Conservation (phyloP, 768 basidiomycete genomes). For the Calocybe gangraenosa region DNA sequence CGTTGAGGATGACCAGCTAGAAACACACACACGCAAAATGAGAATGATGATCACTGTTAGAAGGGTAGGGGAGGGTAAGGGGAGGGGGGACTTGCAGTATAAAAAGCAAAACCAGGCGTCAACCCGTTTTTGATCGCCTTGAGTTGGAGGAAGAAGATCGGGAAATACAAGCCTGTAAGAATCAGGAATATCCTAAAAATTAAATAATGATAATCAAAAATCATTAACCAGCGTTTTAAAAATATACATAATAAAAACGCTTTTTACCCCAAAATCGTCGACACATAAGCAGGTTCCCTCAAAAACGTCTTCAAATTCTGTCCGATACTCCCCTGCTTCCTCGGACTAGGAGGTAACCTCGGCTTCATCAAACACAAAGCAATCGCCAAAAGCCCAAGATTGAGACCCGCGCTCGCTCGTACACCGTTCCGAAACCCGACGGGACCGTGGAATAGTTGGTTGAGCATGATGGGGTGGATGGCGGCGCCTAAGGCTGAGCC, state of each 20-base stretch:
- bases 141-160: conserved; percentile 57
- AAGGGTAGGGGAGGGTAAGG: no score
- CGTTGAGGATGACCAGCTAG: conserved; percentile 53
- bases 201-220: not conserved
- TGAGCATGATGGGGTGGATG: conserved; percentile 66
- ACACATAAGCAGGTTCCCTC: conserved; percentile 38
- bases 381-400: conserved; percentile 24
- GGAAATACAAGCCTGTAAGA: conserved; percentile 40
- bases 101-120: conserved; percentile 45
- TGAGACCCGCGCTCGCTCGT: conserved; percentile 33
- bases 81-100: conserved; percentile 38
- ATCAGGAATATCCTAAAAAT: conserved; percentile 29
- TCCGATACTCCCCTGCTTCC: conserved; percentile 23
- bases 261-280: conserved; percentile 33
- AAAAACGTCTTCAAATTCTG: conserved; percentile 29
- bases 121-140: conserved; percentile 45
- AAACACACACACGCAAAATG: conserved; percentile 18
- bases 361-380: conserved; percentile 32
- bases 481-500: conserved; percentile 55
- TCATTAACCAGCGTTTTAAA: not conserved
- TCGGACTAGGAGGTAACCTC: conserved; percentile 33
- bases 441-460: conserved; percentile 42
- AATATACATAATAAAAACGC: not conserved
- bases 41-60: conserved; percentile 14
- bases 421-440: conserved; percentile 51